Conservation (phyloP, 192 early-diverging fungal genomes). For the Jimgerdemannia lactiflua region DNA sequence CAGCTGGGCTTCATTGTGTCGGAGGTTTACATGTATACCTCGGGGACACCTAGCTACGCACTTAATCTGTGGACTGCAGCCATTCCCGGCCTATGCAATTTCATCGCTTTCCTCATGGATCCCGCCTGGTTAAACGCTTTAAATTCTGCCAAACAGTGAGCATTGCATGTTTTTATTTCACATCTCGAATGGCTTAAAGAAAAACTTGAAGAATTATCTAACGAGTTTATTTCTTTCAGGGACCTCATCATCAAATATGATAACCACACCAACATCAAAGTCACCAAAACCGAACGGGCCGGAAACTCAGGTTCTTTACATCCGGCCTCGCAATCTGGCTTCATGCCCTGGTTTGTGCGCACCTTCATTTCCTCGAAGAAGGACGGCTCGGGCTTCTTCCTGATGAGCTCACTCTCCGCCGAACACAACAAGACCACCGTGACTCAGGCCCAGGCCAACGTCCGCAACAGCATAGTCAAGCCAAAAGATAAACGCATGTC, state of each 20-base stretch:
- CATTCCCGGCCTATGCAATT: conserved; percentile 12
- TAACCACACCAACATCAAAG: background rate
- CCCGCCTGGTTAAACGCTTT: conserved; percentile 6
- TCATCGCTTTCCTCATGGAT: conserved; percentile 15
- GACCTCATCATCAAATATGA: background rate
- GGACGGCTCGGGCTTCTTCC: background rate
- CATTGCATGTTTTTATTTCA: background rate
- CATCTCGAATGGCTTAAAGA: too few species aligned
- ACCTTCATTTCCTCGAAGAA: background rate
- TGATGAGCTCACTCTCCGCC: background rate
- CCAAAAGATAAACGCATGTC: background rate
- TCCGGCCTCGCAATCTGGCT: background rate
- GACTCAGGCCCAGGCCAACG: too few species aligned
- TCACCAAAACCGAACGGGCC: too few species aligned
- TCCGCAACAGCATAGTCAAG: too few species aligned
- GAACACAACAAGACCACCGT: too few species aligned
- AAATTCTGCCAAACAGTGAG: conserved; percentile 3
- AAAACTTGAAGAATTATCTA: too few species aligned
- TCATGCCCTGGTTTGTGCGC: background rate
- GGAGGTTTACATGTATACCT: conserved; percentile 13
- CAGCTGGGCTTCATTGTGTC: conserved; percentile 13
- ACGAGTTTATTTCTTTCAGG: too few species aligned
- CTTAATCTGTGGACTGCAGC: conserved; percentile 13
- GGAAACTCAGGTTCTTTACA: background rate
- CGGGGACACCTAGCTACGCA: background rate